Conservation (phyloP, 176 grass and related monocot species). For the Dactylis glomerata region DNA sequence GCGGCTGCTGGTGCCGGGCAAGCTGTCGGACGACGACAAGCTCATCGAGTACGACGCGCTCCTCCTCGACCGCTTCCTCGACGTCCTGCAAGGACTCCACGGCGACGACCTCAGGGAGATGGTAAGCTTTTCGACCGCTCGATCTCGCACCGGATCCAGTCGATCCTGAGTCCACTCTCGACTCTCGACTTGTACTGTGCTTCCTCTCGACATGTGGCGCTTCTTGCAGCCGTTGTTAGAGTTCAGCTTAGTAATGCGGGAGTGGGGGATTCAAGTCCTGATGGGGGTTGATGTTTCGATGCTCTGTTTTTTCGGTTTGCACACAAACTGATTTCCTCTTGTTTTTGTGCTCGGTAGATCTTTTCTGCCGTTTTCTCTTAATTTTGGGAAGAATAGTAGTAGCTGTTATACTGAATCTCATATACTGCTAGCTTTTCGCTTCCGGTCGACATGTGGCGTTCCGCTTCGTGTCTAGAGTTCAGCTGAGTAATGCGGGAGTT, state of each 20-base stretch:
- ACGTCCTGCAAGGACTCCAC: constrained; percentile 61
- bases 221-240: too few species aligned
- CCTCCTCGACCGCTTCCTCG: constrained; percentile 72
- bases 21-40: constrained; percentile 69
- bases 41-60: constrained; percentile 72
- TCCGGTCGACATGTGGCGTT: background rate
- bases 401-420: too few species aligned
- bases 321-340: too few species aligned
- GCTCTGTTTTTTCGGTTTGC: too few species aligned
- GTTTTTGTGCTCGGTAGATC: too few species aligned
- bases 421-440: background rate
- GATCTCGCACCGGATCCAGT: constrained; percentile 24
- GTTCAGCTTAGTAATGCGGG: too few species aligned
- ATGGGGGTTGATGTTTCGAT: too few species aligned
- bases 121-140: background rate
- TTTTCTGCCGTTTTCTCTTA: too few species aligned
- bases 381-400: too few species aligned
- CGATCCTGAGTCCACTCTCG: background rate
- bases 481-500: background rate
- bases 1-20: constrained; percentile 49
- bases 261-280: too few species aligned
- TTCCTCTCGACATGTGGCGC: too few species aligned
- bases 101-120: constrained; percentile 60
- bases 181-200: background rate
- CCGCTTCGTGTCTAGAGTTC: background rate